A percentile compares a stretch with the other conserved stretches of the same genome.
Conservation (phyloP, 2,329 filamentous ascomycete genomes). For the Reticulascus tulasneorum region DNA sequence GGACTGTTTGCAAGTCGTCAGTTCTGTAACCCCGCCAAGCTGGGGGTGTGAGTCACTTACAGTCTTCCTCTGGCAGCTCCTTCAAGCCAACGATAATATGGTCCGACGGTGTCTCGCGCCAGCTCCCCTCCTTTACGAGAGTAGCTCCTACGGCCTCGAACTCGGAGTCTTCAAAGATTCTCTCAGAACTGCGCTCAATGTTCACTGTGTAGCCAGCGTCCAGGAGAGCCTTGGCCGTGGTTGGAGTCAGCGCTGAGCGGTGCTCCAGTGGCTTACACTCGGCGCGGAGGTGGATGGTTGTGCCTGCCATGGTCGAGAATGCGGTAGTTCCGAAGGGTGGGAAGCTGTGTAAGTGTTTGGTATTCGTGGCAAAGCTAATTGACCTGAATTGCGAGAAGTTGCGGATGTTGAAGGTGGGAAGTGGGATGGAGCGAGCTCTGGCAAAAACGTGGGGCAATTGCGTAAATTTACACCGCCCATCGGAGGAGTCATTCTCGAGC, state of each 20-base stretch:
- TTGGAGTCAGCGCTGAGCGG: constrained; percentile 46
- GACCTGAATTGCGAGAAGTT: constrained; percentile 2
- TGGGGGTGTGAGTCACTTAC: constrained; percentile 38
- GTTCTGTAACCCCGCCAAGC: too few species aligned
- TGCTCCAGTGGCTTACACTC: constrained; percentile 51
- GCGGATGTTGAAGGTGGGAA: constrained; percentile 2
- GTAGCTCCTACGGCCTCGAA: constrained; percentile 60
- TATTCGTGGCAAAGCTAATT: constrained; percentile 1
- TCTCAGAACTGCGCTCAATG: constrained; percentile 61
- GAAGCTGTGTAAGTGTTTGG: not conserved
- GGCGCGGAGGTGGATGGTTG: constrained; percentile 48
- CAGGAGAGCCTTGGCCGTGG: constrained; percentile 54
- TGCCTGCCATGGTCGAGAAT: constrained; percentile 15
- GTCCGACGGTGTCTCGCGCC: constrained; percentile 63
- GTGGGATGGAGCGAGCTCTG: not conserved
- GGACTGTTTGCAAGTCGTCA: constrained; percentile 37
- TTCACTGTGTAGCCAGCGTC: constrained; percentile 66
- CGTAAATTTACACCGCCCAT: constrained; percentile 11
- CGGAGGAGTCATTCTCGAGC: too few species aligned
- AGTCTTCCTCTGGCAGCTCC: constrained; percentile 69
- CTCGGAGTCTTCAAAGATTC: constrained; percentile 62
- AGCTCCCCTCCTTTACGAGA: constrained; percentile 63
- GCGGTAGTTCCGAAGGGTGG: not conserved
- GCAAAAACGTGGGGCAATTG: constrained; percentile 6
- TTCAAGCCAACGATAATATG: constrained; percentile 74